Base-by-base conservation (phyloP, 2,329 filamentous ascomycete species). In the Pyrenophora tritici-repentis region DNA sequence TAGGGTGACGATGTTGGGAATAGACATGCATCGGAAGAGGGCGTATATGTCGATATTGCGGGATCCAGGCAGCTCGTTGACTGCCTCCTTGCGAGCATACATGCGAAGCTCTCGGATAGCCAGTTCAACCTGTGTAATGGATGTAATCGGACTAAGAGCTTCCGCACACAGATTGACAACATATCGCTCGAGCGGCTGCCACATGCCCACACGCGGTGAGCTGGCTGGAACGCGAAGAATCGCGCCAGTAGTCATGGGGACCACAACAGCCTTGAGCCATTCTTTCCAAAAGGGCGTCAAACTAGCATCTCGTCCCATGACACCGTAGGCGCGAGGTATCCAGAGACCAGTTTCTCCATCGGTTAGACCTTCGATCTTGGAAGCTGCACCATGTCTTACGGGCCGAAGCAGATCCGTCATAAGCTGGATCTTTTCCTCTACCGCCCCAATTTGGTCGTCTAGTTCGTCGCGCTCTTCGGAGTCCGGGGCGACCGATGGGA, bases 261-360 rank as follows among this genome's bases (percentile, higher is more conserved):
- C 90, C n/a, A 94, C 81, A 8, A 97, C 83, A 6, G 93, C 92
- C 73, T 91, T 88, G 40, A 99, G 82, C 94, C 94, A 99, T 72
- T 99, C 94, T 74, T 97, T 97, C 92, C 93, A 99, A 76, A 99
- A 97, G 26, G 86, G 85, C 58, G 92, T 91, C 75, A 95, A 83
- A 53, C 86, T 87, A 10, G 82, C 81, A 70, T 99, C 94, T 56
- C 90, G 84, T 29, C 94, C 94, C 56, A 99, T 80, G 55, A 99
- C 87, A 51, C 94, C 94, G 69, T 96, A 99, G 1, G 93, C 91
- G 58, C 94, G 84, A 14, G 94, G 94, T 42, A 91, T 91, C 94
- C 94, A 99, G 53, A 97, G 86, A 2, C 93, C 94, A 45, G 91
- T 97, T 71, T 97, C 94, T 36, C 93, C 92, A 59, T 95, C 90